Base-by-base conservation (phyloP, 345 rosid species). In the Orychophragmus violaceus region DNA sequence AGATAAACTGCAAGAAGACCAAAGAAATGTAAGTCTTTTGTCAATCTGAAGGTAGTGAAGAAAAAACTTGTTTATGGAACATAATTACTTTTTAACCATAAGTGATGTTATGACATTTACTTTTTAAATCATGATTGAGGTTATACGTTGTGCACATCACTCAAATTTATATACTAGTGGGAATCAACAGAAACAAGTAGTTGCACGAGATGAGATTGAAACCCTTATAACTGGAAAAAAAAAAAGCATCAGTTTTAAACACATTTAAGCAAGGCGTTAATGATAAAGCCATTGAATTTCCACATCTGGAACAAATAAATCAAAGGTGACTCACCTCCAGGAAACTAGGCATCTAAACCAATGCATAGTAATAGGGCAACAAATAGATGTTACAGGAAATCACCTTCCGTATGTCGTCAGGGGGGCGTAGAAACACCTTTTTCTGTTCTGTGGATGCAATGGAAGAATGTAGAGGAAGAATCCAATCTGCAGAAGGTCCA, bases 391-490 rank as follows among this genome's bases (percentile, higher is more conserved):
- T n/a, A 23, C 49, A 69, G 48, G 54, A 75, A 67, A 57, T 74
- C 59, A 89, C 98, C 89, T 92, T 92, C 0, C 95, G 89, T 60
- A 84, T 81, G 71, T 79, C 79, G 45, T 67, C 80, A 68, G 92
- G 95, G 68, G 98, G 96, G 6, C 84, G 82, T 66, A 72, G 48
- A 76, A 92, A 92, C 76, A 82, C 91, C 69, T 78, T 89, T 76
- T 80, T 89, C 69, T 89, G 92, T 68, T 85, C 92, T 37, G 69
- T 65, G 35, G 98, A 79, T 59, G 92, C 83, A 62, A 89, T 59
- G 41, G 96, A 87, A 42, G 98, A 92, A 85, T 92, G 98, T 70
- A 89, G 73, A 58, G 96, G 95, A 69, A 89, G 84, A 70, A 89
- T 78, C 98, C 96, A 92, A 64, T 92, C 87, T 32, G 83, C 81